Conservation (phyloP, 306 rosid genomes). For the Sicyos edulis region DNA sequence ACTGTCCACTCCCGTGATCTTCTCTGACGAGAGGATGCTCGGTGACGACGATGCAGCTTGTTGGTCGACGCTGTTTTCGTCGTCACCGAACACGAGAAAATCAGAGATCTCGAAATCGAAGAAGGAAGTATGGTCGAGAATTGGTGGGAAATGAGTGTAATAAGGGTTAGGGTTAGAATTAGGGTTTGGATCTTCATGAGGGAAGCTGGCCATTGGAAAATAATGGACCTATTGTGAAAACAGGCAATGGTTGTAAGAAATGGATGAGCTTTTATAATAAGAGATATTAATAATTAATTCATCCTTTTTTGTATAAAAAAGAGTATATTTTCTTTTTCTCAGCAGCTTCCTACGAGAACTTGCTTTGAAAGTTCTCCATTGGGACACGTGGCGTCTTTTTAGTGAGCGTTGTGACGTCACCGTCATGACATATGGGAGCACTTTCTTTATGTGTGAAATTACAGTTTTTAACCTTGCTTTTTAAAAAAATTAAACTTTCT, state of each 20-base stretch:
- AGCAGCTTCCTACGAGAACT: constrained; percentile 27
- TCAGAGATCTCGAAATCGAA: constrained; percentile 38
- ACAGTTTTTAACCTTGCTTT: no score
- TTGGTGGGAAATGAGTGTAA: constrained; percentile 14
- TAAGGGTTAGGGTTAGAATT: constrained; percentile 16
- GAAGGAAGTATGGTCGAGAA: constrained; percentile 20
- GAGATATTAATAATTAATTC: neutral
- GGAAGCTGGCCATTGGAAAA: constrained; percentile 38
- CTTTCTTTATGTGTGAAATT: neutral
- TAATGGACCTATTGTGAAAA: neutral
- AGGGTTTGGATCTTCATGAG: constrained; percentile 22
- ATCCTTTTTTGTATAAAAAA: neutral
- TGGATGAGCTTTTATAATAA: constrained; percentile 1
- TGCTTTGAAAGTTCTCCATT: constrained; percentile 35
- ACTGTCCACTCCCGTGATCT: constrained; percentile 21
- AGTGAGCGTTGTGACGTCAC: constrained; percentile 26
- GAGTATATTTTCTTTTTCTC: constrained; percentile 27
- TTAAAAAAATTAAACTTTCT: no score
- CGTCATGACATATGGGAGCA: constrained; percentile 21
- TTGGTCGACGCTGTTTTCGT: constrained; percentile 11
- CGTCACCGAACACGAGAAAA: constrained; percentile 31
- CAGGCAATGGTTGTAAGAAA: neutral
- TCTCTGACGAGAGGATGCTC: constrained; percentile 43
- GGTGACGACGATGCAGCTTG: constrained; percentile 38
- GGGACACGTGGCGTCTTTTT: constrained; percentile 25